Evolutionary conservation across 2,329 filamentous ascomycete genomes (phyloP).

Genomic region (Fonsecaea multimorphosa): DNA sequence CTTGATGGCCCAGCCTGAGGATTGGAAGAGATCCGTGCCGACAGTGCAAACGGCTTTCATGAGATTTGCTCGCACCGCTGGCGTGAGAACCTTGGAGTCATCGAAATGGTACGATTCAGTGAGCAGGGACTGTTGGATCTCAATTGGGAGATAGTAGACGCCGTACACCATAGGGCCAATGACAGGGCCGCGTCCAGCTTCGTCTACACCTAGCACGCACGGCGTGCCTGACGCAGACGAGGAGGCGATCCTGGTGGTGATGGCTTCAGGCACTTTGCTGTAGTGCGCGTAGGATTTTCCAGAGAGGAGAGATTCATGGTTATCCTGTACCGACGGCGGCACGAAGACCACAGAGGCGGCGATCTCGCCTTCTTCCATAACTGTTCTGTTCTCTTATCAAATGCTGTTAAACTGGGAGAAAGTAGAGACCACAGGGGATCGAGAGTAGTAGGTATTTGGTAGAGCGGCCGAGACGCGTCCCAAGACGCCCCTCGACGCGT

Average conservation of each 20-base stretch:
- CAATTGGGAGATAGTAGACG: constrained; percentile 72
- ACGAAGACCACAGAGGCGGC: constrained; percentile 58
- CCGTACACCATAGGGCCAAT: constrained; percentile 75
- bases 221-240: constrained; percentile 51
- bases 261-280: constrained; percentile 69
- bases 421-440: background rate
- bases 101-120: constrained; percentile 84
- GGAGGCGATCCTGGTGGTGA: constrained; percentile 50
- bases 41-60: constrained; percentile 74
- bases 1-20: constrained; percentile 83
- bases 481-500: background rate
- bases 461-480: background rate
- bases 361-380: constrained; percentile 47
- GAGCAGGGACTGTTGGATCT: constrained; percentile 73
- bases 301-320: constrained; percentile 58
- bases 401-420: background rate
- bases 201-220: constrained; percentile 87
- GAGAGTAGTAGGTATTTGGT: too few species aligned
- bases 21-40: constrained; percentile 61
- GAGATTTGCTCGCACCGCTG: constrained; percentile 75
- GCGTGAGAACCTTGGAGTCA: constrained; percentile 90
- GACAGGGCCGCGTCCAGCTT: constrained; percentile 93
- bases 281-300: constrained; percentile 75
- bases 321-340: constrained; percentile 70
- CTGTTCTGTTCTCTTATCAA: background rate